Percentiles rank a stretch among this genome's conserved stretches.
These are phyloP conservation scores for Ganoderma sinense DNA, from an alignment of 1,284 basidiomycete genomes.

Conservation along the genomic window DNA sequence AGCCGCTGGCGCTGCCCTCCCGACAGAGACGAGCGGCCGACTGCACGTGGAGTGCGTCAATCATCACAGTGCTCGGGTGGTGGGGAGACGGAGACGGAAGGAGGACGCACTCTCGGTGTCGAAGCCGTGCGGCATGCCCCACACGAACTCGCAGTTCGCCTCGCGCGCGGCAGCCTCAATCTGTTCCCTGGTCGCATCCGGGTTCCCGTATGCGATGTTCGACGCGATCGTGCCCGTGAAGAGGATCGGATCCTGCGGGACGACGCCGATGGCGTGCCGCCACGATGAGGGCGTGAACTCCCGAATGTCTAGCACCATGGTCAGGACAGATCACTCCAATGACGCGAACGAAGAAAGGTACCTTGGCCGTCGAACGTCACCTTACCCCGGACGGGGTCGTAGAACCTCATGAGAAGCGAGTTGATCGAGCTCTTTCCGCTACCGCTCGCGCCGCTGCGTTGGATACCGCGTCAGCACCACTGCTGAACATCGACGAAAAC, in stretches of 20 bases:
- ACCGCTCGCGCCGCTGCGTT: slow-evolving; percentile 81
- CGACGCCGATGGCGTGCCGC: slow-evolving; percentile 87
- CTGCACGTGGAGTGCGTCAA: slow-evolving; percentile 45
- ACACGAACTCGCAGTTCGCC: slow-evolving; percentile 97
- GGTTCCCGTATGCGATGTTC: slow-evolving; percentile 92
- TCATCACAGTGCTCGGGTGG: neutral
- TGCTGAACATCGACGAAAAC: slow-evolving; percentile 10
- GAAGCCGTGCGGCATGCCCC: slow-evolving; percentile 88
- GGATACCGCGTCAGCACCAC: neutral
- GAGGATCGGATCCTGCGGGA: slow-evolving; percentile 84
- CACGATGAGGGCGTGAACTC: slow-evolving; percentile 86
- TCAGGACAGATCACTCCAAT: neutral
- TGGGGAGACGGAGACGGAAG: slow-evolving; percentile 43
- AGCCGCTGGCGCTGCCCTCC: slow-evolving; percentile 72
- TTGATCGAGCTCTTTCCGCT: slow-evolving; percentile 94
- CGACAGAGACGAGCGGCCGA: slow-evolving; percentile 76
- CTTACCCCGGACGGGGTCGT: slow-evolving; percentile 87
- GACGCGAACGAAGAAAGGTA: slow-evolving; percentile 34
- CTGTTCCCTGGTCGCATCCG: slow-evolving; percentile 77
- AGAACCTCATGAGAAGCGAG: slow-evolving; percentile 89
- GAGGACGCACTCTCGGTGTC: slow-evolving; percentile 70
- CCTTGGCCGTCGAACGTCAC: slow-evolving; percentile 90
- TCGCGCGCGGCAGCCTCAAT: slow-evolving; percentile 89
- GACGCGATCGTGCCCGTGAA: slow-evolving; percentile 92
- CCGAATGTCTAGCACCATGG: slow-evolving; percentile 69